Percentiles rank a stretch among this genome's conserved stretches.
phyloP scores from a whole-genome alignment of 192 early-diverging fungal species.

The Spinellus fusiger region DNA sequence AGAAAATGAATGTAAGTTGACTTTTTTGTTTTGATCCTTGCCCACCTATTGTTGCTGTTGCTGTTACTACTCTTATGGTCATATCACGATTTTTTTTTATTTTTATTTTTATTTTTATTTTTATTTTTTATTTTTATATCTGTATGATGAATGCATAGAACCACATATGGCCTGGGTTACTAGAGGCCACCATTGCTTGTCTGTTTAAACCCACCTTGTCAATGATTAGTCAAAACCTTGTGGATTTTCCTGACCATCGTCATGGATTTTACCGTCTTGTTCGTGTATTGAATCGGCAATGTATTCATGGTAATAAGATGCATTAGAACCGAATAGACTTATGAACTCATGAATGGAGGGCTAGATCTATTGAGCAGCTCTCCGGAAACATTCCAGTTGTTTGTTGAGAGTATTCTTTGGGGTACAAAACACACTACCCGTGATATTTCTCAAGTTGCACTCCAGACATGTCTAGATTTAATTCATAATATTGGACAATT shows the following conservation, averaged over 20 bases:
- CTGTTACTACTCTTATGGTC: too few relatives aligned
- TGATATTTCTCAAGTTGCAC: constrained; percentile 14
- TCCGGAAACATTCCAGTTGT: neutral
- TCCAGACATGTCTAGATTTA: constrained; percentile 13
- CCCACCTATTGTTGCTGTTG: too few relatives aligned
- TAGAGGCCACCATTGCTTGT: neutral
- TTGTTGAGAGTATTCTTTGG: constrained; percentile 24
- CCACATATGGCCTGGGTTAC: neutral
- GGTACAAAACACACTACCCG: constrained; percentile 18
- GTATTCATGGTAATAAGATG: constrained; percentile 8
- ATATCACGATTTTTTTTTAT: constrained; percentile 3
- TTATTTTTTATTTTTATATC: neutral
- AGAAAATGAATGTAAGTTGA: constrained; percentile 5
- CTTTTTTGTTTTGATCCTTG: too few relatives aligned
- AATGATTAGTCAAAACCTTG: constrained; percentile 17
- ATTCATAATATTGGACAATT: constrained; percentile 1
- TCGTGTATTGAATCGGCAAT: neutral
- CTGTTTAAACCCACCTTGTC: constrained; percentile 8
- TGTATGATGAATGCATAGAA: constrained; percentile 3
- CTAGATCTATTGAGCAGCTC: constrained; percentile 2
- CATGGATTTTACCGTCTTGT: constrained; percentile 15
- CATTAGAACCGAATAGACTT: neutral
- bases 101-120: neutral
- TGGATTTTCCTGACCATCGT: constrained; percentile 18
- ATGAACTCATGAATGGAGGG: neutral